phyloP scores from a whole-genome alignment of 2,329 filamentous ascomycete genomes.

The Aureobasidium pullulans region DNA sequence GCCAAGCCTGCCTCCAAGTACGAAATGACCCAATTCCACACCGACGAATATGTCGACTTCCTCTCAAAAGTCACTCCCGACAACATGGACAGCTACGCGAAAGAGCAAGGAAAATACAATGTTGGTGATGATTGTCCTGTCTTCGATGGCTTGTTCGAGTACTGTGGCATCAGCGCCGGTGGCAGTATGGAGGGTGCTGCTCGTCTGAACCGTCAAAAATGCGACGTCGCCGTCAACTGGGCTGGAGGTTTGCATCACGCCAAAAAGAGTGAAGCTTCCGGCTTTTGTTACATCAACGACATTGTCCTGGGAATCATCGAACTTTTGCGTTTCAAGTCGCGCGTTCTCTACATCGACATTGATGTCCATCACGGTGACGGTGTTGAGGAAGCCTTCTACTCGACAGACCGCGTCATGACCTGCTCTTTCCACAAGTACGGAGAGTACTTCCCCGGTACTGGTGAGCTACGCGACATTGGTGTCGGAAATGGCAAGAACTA shows the following conservation, averaged over 20 bases:
- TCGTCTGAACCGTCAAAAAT: conserved; percentile 60
- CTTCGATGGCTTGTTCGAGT: conserved; percentile 64
- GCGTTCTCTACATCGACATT: conserved; percentile 60
- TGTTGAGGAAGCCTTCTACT: conserved; percentile 65
- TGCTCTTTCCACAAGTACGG: conserved; percentile 67
- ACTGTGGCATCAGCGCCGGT: conserved; percentile 62
- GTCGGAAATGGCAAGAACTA: conserved; percentile 62
- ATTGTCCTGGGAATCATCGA: conserved; percentile 61
- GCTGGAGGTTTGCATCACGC: conserved; percentile 42
- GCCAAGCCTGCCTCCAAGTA: conserved; percentile 49
- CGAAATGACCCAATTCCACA: conserved; percentile 68
- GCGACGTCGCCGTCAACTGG: conserved; percentile 56
- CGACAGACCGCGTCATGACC: conserved; percentile 65
- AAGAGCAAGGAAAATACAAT: conserved; percentile 77
- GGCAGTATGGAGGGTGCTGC: conserved; percentile 65
- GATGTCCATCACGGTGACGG: conserved; percentile 63
- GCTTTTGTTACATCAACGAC: conserved; percentile 48
- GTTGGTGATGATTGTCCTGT: conserved; percentile 58
- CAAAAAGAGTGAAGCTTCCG: conserved; percentile 41
- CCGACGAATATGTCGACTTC: conserved; percentile 66
- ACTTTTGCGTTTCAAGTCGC: conserved; percentile 55
- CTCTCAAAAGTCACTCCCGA: conserved; percentile 87
- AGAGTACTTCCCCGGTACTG: conserved; percentile 64
- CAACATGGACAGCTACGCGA: conserved; percentile 90
- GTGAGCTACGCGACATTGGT: conserved; percentile 61